Evolutionary conservation across 1,139 yeast genomes (phyloP).

Genomic region (Lodderomyces pseudojiufengensis): DNA sequence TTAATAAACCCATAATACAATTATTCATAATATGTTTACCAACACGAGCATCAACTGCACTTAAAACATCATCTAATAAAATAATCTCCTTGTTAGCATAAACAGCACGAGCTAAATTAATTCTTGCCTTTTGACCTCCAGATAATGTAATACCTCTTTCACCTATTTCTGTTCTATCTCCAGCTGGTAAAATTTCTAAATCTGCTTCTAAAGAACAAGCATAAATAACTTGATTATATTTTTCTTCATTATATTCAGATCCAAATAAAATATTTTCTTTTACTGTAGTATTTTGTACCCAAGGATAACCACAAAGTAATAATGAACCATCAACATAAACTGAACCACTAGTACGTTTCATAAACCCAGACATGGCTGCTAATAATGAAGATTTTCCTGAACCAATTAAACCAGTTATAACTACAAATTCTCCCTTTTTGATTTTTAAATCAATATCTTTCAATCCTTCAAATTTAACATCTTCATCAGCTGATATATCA

Average conservation of each 20-base stretch:
- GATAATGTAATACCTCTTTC: slow-evolving; percentile 48
- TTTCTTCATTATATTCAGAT: slow-evolving; percentile 20
- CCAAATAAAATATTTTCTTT: slow-evolving; percentile 40
- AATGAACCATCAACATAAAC: slow-evolving; percentile 37
- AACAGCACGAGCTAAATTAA: slow-evolving; percentile 45
- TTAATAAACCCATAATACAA: slow-evolving; percentile 34
- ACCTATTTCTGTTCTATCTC: slow-evolving; percentile 46
- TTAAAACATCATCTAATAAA: slow-evolving; percentile 43
- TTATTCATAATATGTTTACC: slow-evolving; percentile 43
- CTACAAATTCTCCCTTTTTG: slow-evolving; percentile 55
- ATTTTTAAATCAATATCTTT: slow-evolving; percentile 19
- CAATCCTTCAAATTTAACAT: slow-evolving; percentile 14
- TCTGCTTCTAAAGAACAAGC: slow-evolving; percentile 37
- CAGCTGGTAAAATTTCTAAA: slow-evolving; percentile 37
- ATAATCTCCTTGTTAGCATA: slow-evolving; percentile 39
- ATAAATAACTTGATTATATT: slow-evolving; percentile 28
- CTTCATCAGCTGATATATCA: slow-evolving; percentile 8
- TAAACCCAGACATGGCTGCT: slow-evolving; percentile 51
- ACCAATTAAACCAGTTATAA: slow-evolving; percentile 71
- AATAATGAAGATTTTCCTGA: slow-evolving; percentile 68
- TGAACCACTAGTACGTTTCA: slow-evolving; percentile 42
- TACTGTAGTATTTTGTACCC: slow-evolving; percentile 46
- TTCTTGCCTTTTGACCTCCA: slow-evolving; percentile 49
- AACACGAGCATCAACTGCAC: slow-evolving; percentile 50
- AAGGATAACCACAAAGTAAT: slow-evolving; percentile 49